Evolutionary conservation across 2,329 filamentous ascomycete genomes (phyloP).

Genomic region (Arthrobotrys sinensis): DNA sequence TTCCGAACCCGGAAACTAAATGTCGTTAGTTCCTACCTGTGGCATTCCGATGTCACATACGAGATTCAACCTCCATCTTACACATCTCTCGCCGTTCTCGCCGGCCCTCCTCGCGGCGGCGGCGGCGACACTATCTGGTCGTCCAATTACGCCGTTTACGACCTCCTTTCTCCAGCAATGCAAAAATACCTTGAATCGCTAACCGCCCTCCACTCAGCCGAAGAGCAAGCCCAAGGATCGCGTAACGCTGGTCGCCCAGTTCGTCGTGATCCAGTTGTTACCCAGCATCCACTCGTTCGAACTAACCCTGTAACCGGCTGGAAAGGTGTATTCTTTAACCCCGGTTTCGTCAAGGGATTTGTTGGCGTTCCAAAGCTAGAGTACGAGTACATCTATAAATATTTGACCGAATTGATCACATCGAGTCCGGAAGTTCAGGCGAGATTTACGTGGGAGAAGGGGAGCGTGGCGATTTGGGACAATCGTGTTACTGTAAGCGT

Average conservation of each 20-base stretch:
- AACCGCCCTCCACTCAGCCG: slow-evolving; percentile 73
- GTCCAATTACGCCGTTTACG: slow-evolving; percentile 74
- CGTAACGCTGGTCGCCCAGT: slow-evolving; percentile 71
- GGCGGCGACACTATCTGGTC: slow-evolving; percentile 75
- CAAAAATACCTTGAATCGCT: slow-evolving; percentile 74
- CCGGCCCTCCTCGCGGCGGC: slow-evolving; percentile 72
- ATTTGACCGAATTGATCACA: slow-evolving; percentile 73
- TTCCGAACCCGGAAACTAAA: background rate
- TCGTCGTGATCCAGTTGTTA: slow-evolving; percentile 72
- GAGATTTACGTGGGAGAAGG: slow-evolving; percentile 76
- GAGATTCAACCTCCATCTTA: slow-evolving; percentile 74
- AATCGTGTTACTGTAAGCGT: slow-evolving; percentile 73
- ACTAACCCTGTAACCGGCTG: slow-evolving; percentile 76
- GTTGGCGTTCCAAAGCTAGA: slow-evolving; percentile 74
- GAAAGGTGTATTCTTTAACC: slow-evolving; percentile 75
- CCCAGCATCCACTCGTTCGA: slow-evolving; percentile 74
- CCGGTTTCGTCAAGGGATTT: slow-evolving; percentile 74
- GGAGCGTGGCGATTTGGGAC: slow-evolving; percentile 79
- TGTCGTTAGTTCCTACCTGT: slow-evolving; percentile 39
- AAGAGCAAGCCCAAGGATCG: slow-evolving; percentile 72
- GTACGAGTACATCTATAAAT: slow-evolving; percentile 71
- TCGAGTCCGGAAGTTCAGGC: slow-evolving; percentile 79
- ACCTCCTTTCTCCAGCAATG: slow-evolving; percentile 72
- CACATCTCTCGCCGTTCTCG: slow-evolving; percentile 73
- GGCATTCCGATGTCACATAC: slow-evolving; percentile 71